Conservation (phyloP, 2,329 filamentous ascomycete species). For the Achaetomium macrosporum region DNA sequence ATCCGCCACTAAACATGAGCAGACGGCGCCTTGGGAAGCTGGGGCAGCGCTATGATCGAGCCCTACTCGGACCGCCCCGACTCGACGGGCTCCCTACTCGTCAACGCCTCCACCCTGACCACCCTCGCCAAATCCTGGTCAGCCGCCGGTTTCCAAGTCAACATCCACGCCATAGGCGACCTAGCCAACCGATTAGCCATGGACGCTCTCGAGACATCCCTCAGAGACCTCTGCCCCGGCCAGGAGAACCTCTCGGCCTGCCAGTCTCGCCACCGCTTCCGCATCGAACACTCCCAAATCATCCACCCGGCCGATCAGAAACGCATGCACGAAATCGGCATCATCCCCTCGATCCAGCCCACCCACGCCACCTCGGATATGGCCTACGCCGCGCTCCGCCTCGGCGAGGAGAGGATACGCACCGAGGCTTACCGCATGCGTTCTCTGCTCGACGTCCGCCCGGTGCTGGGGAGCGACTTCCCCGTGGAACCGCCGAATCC, state of each 20-base stretch:
- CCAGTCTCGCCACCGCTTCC: constrained; percentile 51
- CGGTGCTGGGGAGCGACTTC: constrained; percentile 63
- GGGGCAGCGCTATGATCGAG: constrained; percentile 66
- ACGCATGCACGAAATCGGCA: constrained; percentile 51
- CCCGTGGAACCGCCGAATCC: constrained; percentile 65
- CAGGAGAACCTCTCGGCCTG: constrained; percentile 39
- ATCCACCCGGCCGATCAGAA: constrained; percentile 60
- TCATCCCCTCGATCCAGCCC: constrained; percentile 65
- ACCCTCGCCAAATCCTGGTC: constrained; percentile 54
- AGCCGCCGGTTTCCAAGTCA: constrained; percentile 57
- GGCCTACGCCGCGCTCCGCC: constrained; percentile 56
- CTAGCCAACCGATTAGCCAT: constrained; percentile 60
- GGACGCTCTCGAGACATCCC: constrained; percentile 54
- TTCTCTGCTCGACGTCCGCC: constrained; percentile 48
- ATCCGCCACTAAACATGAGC: background rate
- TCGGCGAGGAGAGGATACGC: constrained; percentile 50
- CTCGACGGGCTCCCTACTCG: constrained; percentile 58
- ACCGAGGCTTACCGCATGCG: constrained; percentile 61
- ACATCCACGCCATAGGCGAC: constrained; percentile 68
- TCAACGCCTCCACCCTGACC: constrained; percentile 55
- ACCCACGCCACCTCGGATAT: constrained; percentile 69
- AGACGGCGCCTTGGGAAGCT: constrained; percentile 66
- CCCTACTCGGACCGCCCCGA: constrained; percentile 60
- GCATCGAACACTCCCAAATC: constrained; percentile 67
- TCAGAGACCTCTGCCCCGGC: constrained; percentile 47